A percentile compares a stretch with the other conserved stretches of the same genome.
These are phyloP conservation scores for Acorus calamus DNA, from an alignment of 106 monocot genomes.

Conservation along the genomic window DNA sequence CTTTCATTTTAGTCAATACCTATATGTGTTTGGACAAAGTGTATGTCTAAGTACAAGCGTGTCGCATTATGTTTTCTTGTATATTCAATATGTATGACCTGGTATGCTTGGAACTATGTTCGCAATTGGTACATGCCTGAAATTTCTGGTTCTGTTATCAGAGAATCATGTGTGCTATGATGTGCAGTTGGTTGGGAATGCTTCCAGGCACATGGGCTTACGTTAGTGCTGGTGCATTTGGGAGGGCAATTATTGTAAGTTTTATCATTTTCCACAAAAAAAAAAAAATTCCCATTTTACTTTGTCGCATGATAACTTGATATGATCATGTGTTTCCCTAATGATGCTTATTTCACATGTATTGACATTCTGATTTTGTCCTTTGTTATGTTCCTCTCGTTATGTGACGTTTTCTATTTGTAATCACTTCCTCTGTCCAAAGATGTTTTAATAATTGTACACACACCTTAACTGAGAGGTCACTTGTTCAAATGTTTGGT, in stretches of 20 bases:
- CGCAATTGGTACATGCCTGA: neutral
- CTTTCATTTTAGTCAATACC: too few relatives aligned
- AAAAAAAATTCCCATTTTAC: too few relatives aligned
- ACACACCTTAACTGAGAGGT: too few relatives aligned
- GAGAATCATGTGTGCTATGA: neutral
- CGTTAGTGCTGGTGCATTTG: slow-evolving; percentile 80
- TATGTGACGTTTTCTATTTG: neutral
- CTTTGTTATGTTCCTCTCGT: neutral
- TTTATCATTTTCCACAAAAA: neutral
- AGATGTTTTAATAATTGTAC: too few relatives aligned
- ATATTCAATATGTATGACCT: too few relatives aligned
- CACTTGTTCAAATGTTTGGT: too few relatives aligned
- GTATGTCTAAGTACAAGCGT: too few relatives aligned
- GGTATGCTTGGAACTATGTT: too few relatives aligned
- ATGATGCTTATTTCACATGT: slow-evolving; percentile 4
- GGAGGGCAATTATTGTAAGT: slow-evolving; percentile 73
- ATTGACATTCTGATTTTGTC: neutral
- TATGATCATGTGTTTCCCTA: neutral
- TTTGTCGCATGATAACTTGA: neutral
- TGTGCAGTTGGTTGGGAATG: slow-evolving; percentile 75
- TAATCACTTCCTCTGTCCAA: too few relatives aligned
- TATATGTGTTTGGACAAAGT: too few relatives aligned
- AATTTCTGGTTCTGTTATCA: neutral
- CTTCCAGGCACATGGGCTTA: slow-evolving; percentile 88
- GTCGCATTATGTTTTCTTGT: too few relatives aligned